A percentile compares a stretch with the other conserved stretches of the same genome.
phyloP scores from a whole-genome alignment of 179 eudicot species.

The Spinacia oleracea region DNA sequence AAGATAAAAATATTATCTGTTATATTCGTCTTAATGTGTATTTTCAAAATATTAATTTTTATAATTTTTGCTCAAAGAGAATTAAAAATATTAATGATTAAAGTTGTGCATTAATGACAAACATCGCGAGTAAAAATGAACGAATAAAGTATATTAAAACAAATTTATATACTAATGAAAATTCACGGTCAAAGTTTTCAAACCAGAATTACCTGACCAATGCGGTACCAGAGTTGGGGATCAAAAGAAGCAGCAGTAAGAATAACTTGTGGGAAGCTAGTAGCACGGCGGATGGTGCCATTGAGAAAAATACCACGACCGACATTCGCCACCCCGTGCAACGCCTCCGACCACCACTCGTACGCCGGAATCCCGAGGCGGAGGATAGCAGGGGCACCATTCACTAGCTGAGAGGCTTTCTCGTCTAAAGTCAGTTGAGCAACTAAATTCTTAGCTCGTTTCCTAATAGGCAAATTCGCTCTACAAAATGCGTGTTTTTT shows the following conservation, averaged over 20 bases:
- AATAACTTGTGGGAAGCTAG: slow-evolving; percentile 85
- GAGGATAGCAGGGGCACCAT: slow-evolving; percentile 56
- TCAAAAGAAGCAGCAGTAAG: slow-evolving; percentile 87
- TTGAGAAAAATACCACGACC: slow-evolving; percentile 48
- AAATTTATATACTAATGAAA: too few relatives aligned
- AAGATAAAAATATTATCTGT: too few relatives aligned
- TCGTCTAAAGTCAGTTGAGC: slow-evolving; percentile 69
- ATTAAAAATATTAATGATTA: too few relatives aligned
- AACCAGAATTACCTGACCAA: slow-evolving; percentile 69
- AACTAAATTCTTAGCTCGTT: slow-evolving; percentile 56
- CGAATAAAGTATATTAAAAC: too few relatives aligned
- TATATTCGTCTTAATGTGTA: too few relatives aligned
- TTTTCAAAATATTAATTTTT: too few relatives aligned
- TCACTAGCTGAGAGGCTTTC: slow-evolving; percentile 62
- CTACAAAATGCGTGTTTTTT: slow-evolving; percentile 52
- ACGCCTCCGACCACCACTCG: slow-evolving; percentile 94
- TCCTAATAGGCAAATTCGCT: slow-evolving; percentile 29
- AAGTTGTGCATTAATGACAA: too few relatives aligned
- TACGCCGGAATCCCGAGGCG: slow-evolving; percentile 76
- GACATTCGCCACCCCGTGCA: slow-evolving; percentile 77
- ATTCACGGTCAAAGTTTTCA: too few relatives aligned
- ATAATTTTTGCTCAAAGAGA: too few relatives aligned
- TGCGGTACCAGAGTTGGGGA: slow-evolving; percentile 70
- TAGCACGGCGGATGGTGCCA: slow-evolving; percentile 45
- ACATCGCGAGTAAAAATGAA: too few relatives aligned